A percentile compares a stretch with the other conserved stretches of the same genome.
Conservation (phyloP, 495 filamentous ascomycete species). For the Penicillium paxilli region DNA sequence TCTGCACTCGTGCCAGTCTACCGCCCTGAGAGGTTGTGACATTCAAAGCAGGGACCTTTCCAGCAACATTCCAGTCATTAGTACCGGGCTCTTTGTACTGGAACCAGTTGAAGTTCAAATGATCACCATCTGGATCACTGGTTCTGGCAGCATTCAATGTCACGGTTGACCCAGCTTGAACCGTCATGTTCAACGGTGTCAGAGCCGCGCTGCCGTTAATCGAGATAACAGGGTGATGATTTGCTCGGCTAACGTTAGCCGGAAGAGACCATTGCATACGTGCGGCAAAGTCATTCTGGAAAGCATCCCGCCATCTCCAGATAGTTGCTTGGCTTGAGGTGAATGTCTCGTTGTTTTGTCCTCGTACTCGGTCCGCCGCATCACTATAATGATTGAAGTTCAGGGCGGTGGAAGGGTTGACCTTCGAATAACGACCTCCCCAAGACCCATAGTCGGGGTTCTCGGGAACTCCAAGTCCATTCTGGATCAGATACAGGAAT, state of each 20-base stretch:
- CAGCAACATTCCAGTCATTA: conserved; percentile 37
- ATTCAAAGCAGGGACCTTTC: conserved; percentile 36
- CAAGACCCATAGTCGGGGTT: conserved; percentile 45
- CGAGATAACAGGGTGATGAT: conserved; percentile 41
- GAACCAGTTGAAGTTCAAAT: conserved; percentile 44
- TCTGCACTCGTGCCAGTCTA: conserved; percentile 24
- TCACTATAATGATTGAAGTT: conserved; percentile 38
- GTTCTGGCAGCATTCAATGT: conserved; percentile 39
- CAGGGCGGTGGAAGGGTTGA: not conserved
- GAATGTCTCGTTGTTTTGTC: conserved; percentile 33
- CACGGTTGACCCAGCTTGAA: conserved; percentile 32
- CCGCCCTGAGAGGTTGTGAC: conserved; percentile 25
- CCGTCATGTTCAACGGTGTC: conserved; percentile 32
- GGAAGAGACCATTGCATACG: conserved; percentile 47
- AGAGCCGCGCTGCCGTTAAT: conserved; percentile 35
- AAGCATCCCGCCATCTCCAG: conserved; percentile 50
- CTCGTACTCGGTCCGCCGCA: conserved; percentile 38
- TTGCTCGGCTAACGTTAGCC: conserved; percentile 22
- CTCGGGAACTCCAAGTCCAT: conserved; percentile 42
- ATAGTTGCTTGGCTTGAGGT: conserved; percentile 46
- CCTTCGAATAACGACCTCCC: conserved; percentile 41
- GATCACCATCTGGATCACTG: conserved; percentile 41
- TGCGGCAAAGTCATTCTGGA: conserved; percentile 50
- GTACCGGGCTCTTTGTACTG: conserved; percentile 45
- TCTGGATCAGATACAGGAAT: conserved; percentile 47